Conservation (phyloP, 768 basidiomycete species). For the Lactarius sp. region DNA sequence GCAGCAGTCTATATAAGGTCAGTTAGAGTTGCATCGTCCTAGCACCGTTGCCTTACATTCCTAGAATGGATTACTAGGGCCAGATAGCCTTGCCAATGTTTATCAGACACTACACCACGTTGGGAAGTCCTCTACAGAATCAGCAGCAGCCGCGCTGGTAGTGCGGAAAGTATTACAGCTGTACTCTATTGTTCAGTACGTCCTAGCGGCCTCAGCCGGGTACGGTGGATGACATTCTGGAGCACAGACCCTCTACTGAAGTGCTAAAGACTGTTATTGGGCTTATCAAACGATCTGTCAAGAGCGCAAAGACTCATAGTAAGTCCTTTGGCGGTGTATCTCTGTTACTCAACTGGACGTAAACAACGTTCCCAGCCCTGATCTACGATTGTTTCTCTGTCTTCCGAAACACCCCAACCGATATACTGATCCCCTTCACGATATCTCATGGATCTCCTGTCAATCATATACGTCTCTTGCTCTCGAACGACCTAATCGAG, state of each 20-base stretch:
- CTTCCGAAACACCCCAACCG: conserved; percentile 16
- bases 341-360: neutral
- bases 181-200: conserved; percentile 17
- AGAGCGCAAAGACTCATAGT: conserved; percentile 7
- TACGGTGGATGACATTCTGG: neutral
- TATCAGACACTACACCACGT: conserved; percentile 4
- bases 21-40: neutral
- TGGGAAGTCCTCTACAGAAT: conserved; percentile 4
- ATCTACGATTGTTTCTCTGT: conserved; percentile 20
- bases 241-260: conserved; percentile 17
- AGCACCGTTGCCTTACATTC: neutral
- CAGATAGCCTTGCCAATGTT: conserved; percentile 7
- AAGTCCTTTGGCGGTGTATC: neutral
- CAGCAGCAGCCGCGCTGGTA: conserved; percentile 11
- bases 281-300: conserved; percentile 18
- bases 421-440: conserved; percentile 8
- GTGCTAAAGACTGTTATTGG: conserved; percentile 13
- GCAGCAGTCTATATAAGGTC: conserved; percentile 19
- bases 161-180: conserved; percentile 14
- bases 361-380: conserved; percentile 1
- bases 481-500: conserved; percentile 57
- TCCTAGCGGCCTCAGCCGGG: neutral
- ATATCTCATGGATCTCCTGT: conserved; percentile 31
- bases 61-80: conserved; percentile 20
- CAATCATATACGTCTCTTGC: conserved; percentile 48